phyloP scores from a whole-genome alignment of 352 stramenopile species.

The Elongisporangium senticosum region DNA sequence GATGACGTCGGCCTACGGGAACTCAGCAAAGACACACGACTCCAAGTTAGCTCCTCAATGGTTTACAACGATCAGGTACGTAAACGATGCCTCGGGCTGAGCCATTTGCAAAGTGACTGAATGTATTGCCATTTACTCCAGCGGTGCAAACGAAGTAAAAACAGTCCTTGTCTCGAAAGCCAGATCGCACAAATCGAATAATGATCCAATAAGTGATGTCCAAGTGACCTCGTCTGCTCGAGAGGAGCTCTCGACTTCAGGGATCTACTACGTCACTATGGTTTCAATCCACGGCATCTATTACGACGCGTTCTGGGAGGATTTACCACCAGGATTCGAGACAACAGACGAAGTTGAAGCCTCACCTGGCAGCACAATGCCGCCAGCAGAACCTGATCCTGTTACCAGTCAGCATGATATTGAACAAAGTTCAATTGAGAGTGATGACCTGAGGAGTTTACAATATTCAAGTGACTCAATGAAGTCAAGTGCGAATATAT shows the following conservation, averaged over 20 bases:
- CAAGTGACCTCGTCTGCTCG: neutral
- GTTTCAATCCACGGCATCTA: neutral
- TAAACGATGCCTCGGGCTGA: neutral
- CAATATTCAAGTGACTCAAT: neutral
- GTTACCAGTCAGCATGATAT: neutral
- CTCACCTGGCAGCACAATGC: neutral
- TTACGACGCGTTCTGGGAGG: neutral
- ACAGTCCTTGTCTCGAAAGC: slow-evolving; percentile 16
- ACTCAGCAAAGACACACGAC: slow-evolving; percentile 2
- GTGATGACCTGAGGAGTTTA: neutral
- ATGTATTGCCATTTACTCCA: neutral
- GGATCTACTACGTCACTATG: neutral
- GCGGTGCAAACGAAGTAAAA: slow-evolving; percentile 31
- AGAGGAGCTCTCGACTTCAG: neutral
- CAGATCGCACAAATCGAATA: neutral
- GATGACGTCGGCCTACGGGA: neutral
- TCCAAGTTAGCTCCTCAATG: slow-evolving; percentile 35
- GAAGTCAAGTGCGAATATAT: slow-evolving; percentile 13
- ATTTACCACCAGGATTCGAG: neutral
- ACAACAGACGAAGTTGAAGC: neutral
- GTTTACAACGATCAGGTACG: slow-evolving; percentile 29
- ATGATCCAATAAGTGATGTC: neutral
- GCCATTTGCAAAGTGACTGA: neutral
- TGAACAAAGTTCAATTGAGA: neutral
- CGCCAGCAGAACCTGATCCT: too few relatives aligned